A percentile compares a stretch with the other conserved stretches of the same genome.
phyloP scores from a whole-genome alignment of 2,329 filamentous ascomycete species.

The Arthrobotrys musiformis region DNA sequence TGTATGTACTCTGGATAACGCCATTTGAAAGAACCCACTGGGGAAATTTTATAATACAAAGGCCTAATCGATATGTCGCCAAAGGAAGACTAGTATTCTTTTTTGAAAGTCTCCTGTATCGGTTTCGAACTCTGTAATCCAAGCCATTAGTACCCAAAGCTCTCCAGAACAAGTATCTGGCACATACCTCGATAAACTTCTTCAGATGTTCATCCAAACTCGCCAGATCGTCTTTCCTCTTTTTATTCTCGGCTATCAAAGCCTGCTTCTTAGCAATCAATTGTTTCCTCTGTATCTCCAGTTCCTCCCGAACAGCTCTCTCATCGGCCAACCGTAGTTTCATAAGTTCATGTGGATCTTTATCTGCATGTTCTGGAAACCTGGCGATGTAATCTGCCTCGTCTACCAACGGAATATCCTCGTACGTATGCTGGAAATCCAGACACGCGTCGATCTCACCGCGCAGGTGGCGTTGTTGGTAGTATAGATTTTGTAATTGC shows the following conservation, averaged over 20 bases:
- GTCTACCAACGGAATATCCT: slow-evolving; percentile 83
- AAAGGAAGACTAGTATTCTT: slow-evolving; percentile 65
- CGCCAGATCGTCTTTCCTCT: slow-evolving; percentile 89
- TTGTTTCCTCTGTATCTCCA: slow-evolving; percentile 72
- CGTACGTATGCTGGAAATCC: slow-evolving; percentile 76
- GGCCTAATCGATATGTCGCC: slow-evolving; percentile 3
- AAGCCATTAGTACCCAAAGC: not conserved
- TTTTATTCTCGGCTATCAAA: slow-evolving; percentile 82
- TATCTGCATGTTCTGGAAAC: slow-evolving; percentile 78
- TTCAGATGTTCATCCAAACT: slow-evolving; percentile 92
- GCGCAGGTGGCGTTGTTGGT: slow-evolving; percentile 89
- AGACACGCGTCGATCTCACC: slow-evolving; percentile 86
- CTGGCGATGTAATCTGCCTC: slow-evolving; percentile 81
- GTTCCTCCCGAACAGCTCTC: slow-evolving; percentile 79
- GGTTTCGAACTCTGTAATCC: slow-evolving; percentile 78
- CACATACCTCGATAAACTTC: slow-evolving; percentile 72
- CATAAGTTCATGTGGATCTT: slow-evolving; percentile 83
- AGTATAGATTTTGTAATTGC: slow-evolving; percentile 93
- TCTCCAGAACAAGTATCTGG: not conserved
- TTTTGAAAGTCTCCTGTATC: slow-evolving; percentile 86
- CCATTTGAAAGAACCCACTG: slow-evolving; percentile 35
- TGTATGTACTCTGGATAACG: slow-evolving; percentile 20
- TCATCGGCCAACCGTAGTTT: slow-evolving; percentile 92
- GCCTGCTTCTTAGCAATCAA: slow-evolving; percentile 73
- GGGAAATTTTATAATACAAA: slow-evolving; percentile 35